These are phyloP conservation scores for Colletotrichum agaves DNA, from an alignment of 2,329 filamentous ascomycete species.

Conservation along the genomic window DNA sequence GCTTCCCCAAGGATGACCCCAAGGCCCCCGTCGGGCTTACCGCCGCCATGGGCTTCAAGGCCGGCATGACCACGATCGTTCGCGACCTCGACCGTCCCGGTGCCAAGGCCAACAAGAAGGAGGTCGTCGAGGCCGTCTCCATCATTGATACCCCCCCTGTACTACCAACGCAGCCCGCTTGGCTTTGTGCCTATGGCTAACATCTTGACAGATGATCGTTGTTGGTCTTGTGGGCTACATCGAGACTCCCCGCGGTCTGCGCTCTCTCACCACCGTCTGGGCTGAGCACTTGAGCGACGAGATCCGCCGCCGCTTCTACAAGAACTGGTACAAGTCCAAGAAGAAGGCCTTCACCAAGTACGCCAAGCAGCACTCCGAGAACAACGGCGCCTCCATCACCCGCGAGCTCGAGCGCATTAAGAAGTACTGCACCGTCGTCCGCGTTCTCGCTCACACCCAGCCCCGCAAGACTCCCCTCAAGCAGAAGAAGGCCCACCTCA, in stretches of 20 bases:
- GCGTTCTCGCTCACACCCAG: slow-evolving; percentile 99
- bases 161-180: slow-evolving; percentile 86
- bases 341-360: slow-evolving; percentile 99
- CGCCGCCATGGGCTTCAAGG: slow-evolving; percentile 99
- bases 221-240: slow-evolving; percentile 99
- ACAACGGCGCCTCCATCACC: slow-evolving; percentile 87
- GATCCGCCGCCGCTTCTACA: slow-evolving; percentile 99
- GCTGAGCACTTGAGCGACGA: slow-evolving; percentile 99
- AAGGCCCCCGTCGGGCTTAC: slow-evolving; percentile 99
- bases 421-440: slow-evolving; percentile 99
- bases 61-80: slow-evolving; percentile 99
- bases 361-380: slow-evolving; percentile 99
- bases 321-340: slow-evolving; percentile 99
- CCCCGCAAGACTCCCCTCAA: slow-evolving; percentile 99
- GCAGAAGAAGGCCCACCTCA: slow-evolving; percentile 99
- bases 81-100: slow-evolving; percentile 98
- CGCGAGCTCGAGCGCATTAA: slow-evolving; percentile 99
- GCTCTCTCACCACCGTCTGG: slow-evolving; percentile 99
- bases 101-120: slow-evolving; percentile 99
- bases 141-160: slow-evolving; percentile 95
- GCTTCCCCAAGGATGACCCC: slow-evolving; percentile 99
- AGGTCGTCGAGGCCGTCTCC: slow-evolving; percentile 89
- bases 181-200: slow-evolving; percentile 79
- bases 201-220: slow-evolving; percentile 91
- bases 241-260: slow-evolving; percentile 98